Percentiles rank a stretch among this genome's conserved stretches.
phyloP scores from a whole-genome alignment of 768 basidiomycete genomes.

The Suillus cothurnatus region DNA sequence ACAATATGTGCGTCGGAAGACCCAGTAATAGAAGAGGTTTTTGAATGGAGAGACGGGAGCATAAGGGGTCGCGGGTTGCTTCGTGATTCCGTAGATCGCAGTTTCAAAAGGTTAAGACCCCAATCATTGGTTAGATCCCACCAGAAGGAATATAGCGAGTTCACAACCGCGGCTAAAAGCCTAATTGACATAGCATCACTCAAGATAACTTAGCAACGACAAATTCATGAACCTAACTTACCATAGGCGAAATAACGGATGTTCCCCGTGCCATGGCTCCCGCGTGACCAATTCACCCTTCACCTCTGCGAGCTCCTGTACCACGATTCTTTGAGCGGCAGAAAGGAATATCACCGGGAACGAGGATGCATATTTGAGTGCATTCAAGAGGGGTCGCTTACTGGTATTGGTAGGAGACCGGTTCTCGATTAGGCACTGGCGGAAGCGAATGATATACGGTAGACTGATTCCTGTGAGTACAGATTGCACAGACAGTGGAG shows the following conservation, averaged over 20 bases:
- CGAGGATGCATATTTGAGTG: conserved; percentile 93
- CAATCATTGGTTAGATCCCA: conserved; percentile 99
- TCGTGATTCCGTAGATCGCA: conserved; percentile 29
- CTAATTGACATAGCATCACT: conserved; percentile 40
- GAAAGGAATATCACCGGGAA: conserved; percentile 96
- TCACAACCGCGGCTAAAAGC: conserved; percentile 82
- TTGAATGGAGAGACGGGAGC: conserved; percentile 50
- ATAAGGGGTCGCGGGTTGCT: conserved; percentile 43
- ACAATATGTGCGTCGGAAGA: conserved; percentile 15
- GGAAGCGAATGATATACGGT: conserved; percentile 88
- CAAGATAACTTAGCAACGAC: background rate
- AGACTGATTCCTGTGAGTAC: conserved; percentile 45
- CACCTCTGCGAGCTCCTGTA: conserved; percentile 54
- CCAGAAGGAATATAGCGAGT: conserved; percentile 96
- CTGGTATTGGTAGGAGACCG: conserved; percentile 60
- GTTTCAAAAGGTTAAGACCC: conserved; percentile 80
- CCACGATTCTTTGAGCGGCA: conserved; percentile 80
- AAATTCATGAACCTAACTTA: conserved; percentile 50
- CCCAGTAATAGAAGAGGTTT: conserved; percentile 20
- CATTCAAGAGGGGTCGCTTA: conserved; percentile 82
- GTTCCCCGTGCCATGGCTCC: conserved; percentile 72
- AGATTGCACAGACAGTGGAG: background rate
- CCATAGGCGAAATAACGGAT: conserved; percentile 85
- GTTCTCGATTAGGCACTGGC: conserved; percentile 93
- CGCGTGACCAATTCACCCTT: conserved; percentile 46